Base-by-base conservation (phyloP, 2,329 filamentous ascomycete species). In the Xylariales sp. region DNA sequence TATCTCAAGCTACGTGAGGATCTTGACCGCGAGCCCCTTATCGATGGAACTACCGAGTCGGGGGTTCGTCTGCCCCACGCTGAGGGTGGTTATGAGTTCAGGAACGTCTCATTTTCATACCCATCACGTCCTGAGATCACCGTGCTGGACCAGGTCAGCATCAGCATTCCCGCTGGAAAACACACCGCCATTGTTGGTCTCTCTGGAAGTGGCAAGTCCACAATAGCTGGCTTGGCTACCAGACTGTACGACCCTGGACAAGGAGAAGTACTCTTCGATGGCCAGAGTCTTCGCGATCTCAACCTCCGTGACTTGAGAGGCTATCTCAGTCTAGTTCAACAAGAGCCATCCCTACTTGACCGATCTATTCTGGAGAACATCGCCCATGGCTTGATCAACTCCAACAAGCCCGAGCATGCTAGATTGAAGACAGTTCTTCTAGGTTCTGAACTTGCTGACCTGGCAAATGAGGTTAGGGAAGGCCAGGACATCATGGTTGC, bases 1-100 rank as follows among this genome's bases (percentile, higher is more conserved):
- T 85, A 75, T 47, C 59, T 72, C 40, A 77, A 79, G 34, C 59
- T 86, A 5, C 66, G 66, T 12, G 62, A 69, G 23, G 78, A 81
- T 30, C 80, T 85, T 33, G 67, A 79, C 12, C 65, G 66, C 5
- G 60, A 63, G 11, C 63, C 67, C 4, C 34, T 42, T 67, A 69
- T 51, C 54, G 72, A 36, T 15, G 36, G 24, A 4, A 37, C 33
- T 5, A 33, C 40, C n/a, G 27, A 41, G 14, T 25, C 29, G 21
- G 44, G 44, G 8, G 20, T 27, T n/a, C 8, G 8, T n/a, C 23
- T 25, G 8, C 23, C 23, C 8, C 8, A n/a, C 23, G 8, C 23
- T 8, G 23, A 8, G n/a, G n/a, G n/a, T 8, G 8, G 8, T 8
- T n/a, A 8, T n/a, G n/a, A 8, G 8, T 25, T 25, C 23, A 8